These are phyloP conservation scores for Dalbergia cultrata DNA, from an alignment of 306 rosid genomes.

Conservation along the genomic window DNA sequence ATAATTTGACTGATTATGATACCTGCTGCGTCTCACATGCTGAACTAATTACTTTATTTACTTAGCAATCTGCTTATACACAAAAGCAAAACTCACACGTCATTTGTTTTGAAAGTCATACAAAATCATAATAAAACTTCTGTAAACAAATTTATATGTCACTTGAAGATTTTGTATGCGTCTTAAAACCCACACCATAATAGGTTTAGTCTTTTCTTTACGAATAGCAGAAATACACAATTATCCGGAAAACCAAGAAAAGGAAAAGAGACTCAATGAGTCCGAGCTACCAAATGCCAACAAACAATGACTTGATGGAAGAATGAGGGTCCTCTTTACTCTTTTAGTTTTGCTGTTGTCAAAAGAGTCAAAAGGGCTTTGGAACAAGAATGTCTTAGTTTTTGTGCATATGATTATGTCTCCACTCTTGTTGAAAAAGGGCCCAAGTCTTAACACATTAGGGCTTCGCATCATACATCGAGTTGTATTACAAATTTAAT, in stretches of 20 bases:
- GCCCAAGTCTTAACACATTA: neutral
- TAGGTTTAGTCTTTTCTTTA: neutral
- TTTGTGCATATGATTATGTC: conserved; percentile 58
- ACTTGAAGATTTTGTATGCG: neutral
- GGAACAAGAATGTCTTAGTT: conserved; percentile 47
- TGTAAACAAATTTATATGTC: neutral
- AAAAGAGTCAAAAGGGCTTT: conserved; percentile 56
- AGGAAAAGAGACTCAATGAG: conserved; percentile 29
- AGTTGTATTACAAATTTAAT: no score
- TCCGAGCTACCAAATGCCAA: neutral
- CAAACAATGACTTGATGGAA: conserved; percentile 18
- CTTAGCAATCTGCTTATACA: neutral
- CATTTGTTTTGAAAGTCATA: neutral
- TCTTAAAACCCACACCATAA: neutral
- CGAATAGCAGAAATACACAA: conserved; percentile 12
- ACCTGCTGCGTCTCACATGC: neutral
- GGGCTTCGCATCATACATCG: conserved; percentile 17
- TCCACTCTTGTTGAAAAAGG: conserved; percentile 32
- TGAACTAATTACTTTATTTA: neutral
- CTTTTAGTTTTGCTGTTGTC: conserved; percentile 41
- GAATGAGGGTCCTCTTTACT: conserved; percentile 20
- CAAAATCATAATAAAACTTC: neutral
- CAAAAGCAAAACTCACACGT: neutral
- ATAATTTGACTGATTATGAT: no score
- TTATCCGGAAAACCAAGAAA: conserved; percentile 3